Evolutionary conservation across 805 yeast genomes (phyloP).

Genomic region (Saccharomycopsis sp.): DNA sequence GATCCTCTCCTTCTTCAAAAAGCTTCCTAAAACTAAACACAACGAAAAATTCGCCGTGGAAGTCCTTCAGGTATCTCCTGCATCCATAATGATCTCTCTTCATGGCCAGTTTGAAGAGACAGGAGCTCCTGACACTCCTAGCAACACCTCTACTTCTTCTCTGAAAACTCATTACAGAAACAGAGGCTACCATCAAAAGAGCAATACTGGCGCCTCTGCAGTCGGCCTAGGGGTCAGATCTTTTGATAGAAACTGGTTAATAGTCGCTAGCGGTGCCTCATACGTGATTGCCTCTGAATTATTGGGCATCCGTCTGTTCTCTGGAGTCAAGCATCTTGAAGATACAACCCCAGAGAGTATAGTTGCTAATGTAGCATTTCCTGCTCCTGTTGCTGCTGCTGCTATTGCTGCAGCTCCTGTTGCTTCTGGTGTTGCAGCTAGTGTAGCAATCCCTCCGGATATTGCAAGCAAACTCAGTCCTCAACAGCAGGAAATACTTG

Average conservation of each 20-base stretch:
- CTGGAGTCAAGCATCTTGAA: constrained; percentile 35
- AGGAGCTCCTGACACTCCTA: constrained; percentile 42
- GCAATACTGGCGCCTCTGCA: constrained; percentile 26
- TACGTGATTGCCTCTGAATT: constrained; percentile 86
- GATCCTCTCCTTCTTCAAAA: constrained; percentile 53
- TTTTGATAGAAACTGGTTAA: constrained; percentile 79
- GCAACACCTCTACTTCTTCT: constrained; percentile 22
- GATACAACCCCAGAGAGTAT: constrained; percentile 8
- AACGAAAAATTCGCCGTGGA: constrained; percentile 74
- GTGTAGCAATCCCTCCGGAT: constrained; percentile 42
- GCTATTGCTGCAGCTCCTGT: constrained; percentile 19
- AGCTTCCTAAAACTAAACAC: constrained; percentile 77
- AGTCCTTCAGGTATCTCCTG: constrained; percentile 49
- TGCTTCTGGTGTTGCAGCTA: constrained; percentile 14
- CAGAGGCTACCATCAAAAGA: constrained; percentile 18
- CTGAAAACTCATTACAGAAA: constrained; percentile 25
- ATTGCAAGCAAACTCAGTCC: constrained; percentile 43
- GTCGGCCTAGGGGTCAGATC: constrained; percentile 50
- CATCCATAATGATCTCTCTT: constrained; percentile 68
- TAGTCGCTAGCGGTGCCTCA: constrained; percentile 62
- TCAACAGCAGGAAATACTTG: constrained; percentile 56
- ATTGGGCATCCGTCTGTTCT: constrained; percentile 56
- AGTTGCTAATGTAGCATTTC: constrained; percentile 19
- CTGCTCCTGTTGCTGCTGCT: constrained; percentile 13
- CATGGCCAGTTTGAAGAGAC: constrained; percentile 83